These are phyloP conservation scores for Pugionium dolabratum DNA, from an alignment of 345 rosid species.

Conservation along the genomic window DNA sequence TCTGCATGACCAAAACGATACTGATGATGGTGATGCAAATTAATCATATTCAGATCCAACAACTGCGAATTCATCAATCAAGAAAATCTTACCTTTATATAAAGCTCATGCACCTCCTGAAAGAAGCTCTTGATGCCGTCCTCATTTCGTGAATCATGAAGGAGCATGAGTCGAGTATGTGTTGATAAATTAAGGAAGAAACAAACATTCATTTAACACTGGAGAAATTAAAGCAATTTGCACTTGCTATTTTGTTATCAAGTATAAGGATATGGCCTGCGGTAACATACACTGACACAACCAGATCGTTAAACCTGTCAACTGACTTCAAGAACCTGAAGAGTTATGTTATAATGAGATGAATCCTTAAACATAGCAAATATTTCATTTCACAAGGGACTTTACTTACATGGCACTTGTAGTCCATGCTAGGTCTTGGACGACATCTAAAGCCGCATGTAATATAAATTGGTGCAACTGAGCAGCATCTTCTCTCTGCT, in stretches of 20 bases:
- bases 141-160: conserved; percentile 92
- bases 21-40: background rate
- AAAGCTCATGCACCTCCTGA: conserved; percentile 48
- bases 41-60: background rate
- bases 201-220: background rate
- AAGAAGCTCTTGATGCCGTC: conserved; percentile 95
- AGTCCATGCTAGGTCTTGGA: conserved; percentile 96
- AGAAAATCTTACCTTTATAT: conserved; percentile 28
- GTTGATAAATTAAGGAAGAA: conserved; percentile 50
- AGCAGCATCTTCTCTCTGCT: conserved; percentile 97
- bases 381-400: background rate
- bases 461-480: conserved; percentile 90
- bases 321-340: conserved; percentile 87
- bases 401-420: conserved; percentile 87
- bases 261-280: conserved; percentile 91
- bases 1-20: conserved; percentile 45
- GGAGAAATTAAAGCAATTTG: background rate
- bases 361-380: conserved; percentile 16
- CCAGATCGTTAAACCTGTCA: conserved; percentile 90
- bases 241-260: background rate
- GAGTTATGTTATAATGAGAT: background rate
- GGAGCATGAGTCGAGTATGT: conserved; percentile 95
- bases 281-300: conserved; percentile 92
- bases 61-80: background rate
- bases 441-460: conserved; percentile 94